Conservation (phyloP, 73 alveolate species). For the Paraurostyla sp. region DNA sequence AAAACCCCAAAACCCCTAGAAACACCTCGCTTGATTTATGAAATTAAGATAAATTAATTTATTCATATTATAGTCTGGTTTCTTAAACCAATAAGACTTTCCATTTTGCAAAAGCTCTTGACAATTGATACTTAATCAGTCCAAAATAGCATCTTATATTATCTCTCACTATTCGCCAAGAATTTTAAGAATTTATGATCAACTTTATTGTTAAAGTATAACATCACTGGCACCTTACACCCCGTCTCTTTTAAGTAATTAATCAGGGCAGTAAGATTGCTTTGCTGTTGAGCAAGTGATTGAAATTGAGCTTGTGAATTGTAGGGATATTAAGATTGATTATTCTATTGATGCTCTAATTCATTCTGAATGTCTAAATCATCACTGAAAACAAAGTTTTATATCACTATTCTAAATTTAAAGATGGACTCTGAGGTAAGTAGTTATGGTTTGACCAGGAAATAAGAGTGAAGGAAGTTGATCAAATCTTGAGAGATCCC, state of each 20-base stretch:
- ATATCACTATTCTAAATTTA: neutral
- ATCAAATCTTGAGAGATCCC: neutral
- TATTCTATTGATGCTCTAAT: neutral
- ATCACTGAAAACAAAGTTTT: neutral
- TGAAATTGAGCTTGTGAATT: no score
- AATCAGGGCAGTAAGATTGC: no score
- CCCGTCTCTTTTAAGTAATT: neutral
- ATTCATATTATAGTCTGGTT: no score
- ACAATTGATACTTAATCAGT: neutral
- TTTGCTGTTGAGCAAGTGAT: no score
- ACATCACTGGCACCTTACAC: slow-evolving; percentile 42
- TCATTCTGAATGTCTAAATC: neutral
- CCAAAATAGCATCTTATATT: slow-evolving; percentile 24
- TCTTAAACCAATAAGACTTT: no score
- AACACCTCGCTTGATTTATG: no score
- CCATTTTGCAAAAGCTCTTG: slow-evolving; percentile 29
- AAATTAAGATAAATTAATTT: no score
- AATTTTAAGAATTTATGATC: neutral
- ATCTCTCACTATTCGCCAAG: neutral
- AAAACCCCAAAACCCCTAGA: no score
- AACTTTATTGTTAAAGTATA: slow-evolving; percentile 17
- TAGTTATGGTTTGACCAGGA: slow-evolving; percentile 24
- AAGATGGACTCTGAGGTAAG: neutral
- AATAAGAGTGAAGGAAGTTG: neutral
- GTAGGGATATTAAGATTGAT: neutral